Percentiles rank a stretch among this genome's conserved stretches.
phyloP scores from a whole-genome alignment of 345 rosid species.

The Litchi chinensis region DNA sequence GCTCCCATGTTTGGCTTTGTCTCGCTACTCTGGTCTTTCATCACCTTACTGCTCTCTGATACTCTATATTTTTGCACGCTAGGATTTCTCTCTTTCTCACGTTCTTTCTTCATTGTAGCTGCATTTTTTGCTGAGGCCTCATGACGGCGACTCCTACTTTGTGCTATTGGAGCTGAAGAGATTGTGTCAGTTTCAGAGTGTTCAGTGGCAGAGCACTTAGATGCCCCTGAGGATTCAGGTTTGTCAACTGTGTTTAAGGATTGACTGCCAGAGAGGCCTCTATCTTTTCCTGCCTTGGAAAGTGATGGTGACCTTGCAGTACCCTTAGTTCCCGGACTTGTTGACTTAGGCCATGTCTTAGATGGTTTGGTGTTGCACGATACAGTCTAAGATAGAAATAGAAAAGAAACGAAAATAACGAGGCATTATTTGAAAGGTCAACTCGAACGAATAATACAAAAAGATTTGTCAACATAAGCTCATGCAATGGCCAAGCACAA shows the following conservation, averaged over 20 bases:
- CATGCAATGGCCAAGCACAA: not conserved
- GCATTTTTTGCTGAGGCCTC: conserved; percentile 23
- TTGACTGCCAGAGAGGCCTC: conserved; percentile 17
- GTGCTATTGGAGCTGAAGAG: conserved; percentile 23
- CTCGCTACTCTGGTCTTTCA: conserved; percentile 28
- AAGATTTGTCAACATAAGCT: not conserved
- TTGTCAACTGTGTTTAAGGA: conserved; percentile 1
- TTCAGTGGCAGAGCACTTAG: conserved; percentile 19
- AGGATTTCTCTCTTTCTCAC: conserved; percentile 32
- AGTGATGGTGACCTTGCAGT: conserved; percentile 24
- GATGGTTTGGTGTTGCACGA: conserved; percentile 29
- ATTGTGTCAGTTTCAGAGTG: conserved; percentile 21
- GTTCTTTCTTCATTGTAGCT: conserved; percentile 22
- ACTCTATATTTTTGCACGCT: conserved; percentile 25
- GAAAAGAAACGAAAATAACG: not conserved
- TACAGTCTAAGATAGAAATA: conserved; percentile 30
- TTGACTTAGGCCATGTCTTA: conserved; percentile 24
- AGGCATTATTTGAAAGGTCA: not conserved
- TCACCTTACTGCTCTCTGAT: conserved; percentile 15
- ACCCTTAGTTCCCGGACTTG: conserved; percentile 30
- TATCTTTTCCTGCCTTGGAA: conserved; percentile 32
- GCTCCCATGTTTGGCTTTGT: conserved; percentile 34
- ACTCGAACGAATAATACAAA: not conserved
- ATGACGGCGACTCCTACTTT: conserved; percentile 8
- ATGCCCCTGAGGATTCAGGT: conserved; percentile 18